A percentile compares a stretch with the other conserved stretches of the same genome.
These are phyloP conservation scores for Ploettnerulaceae sp. DNA, from an alignment of 2,329 filamentous ascomycete genomes.

Conservation along the genomic window DNA sequence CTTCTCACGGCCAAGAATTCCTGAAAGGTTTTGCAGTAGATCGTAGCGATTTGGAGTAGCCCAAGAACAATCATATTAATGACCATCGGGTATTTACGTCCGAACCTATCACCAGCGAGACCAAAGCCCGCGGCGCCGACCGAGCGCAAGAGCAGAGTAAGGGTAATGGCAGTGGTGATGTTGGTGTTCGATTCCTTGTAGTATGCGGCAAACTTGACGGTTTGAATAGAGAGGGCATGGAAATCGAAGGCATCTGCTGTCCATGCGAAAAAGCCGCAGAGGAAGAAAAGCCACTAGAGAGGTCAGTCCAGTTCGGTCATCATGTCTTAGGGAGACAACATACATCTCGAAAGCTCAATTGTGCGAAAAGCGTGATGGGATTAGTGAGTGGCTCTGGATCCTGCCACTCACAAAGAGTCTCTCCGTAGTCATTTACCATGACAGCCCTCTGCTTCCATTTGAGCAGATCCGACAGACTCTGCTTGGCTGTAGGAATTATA, in stretches of 20 bases:
- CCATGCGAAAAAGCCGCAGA: constrained; percentile 33
- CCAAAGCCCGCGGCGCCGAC: constrained; percentile 73
- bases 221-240: constrained; percentile 73
- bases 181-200: constrained; percentile 51
- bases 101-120: constrained; percentile 70
- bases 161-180: constrained; percentile 41
- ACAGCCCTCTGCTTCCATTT: constrained; percentile 70
- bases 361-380: constrained; percentile 61
- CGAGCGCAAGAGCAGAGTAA: constrained; percentile 62
- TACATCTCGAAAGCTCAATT: constrained; percentile 53
- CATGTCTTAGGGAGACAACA: background rate
- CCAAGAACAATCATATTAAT: constrained; percentile 69
- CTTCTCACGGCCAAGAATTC: constrained; percentile 66
- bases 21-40: constrained; percentile 24
- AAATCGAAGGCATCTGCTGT: constrained; percentile 63
- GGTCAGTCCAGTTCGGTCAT: background rate
- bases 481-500: constrained; percentile 57
- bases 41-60: constrained; percentile 57
- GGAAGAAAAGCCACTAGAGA: constrained; percentile 62
- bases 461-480: constrained; percentile 61
- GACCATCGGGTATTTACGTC: constrained; percentile 80
- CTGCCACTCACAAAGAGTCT: constrained; percentile 64
- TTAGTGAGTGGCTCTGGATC: constrained; percentile 60
- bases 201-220: constrained; percentile 60
- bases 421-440: constrained; percentile 58